phyloP scores from a whole-genome alignment of 306 rosid species.

The Glycyrrhiza uralensis region DNA sequence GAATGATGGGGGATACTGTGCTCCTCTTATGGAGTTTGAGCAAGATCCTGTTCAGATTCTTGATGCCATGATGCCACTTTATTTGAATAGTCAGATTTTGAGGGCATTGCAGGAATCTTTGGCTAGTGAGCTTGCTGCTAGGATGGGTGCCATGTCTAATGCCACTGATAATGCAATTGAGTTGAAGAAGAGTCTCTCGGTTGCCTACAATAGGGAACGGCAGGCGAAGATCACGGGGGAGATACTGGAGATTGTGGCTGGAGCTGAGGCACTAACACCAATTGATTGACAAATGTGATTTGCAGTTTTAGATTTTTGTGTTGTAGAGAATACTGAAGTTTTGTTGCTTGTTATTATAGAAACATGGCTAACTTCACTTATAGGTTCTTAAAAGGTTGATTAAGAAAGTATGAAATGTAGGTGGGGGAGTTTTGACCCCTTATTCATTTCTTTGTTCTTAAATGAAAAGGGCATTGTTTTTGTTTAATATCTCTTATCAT shows the following conservation, averaged over 20 bases:
- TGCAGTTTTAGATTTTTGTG: neutral
- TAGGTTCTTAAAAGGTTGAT: neutral
- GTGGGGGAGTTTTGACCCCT: constrained; percentile 7
- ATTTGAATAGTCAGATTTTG: constrained; percentile 71
- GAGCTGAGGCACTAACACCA: constrained; percentile 59
- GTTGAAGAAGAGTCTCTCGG: constrained; percentile 53
- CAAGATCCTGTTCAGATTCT: constrained; percentile 86
- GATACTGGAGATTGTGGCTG: constrained; percentile 80
- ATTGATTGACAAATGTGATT: constrained; percentile 34
- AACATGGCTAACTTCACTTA: constrained; percentile 3
- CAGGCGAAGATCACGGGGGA: constrained; percentile 79
- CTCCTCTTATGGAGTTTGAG: constrained; percentile 57
- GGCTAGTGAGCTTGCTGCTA: constrained; percentile 84
- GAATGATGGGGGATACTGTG: constrained; percentile 16
- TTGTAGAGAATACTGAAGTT: neutral
- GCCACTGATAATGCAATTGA: constrained; percentile 78
- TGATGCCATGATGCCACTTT: constrained; percentile 87
- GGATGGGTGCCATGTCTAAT: constrained; percentile 79
- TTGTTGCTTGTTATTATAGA: neutral
- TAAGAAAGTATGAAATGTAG: neutral
- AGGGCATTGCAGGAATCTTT: constrained; percentile 73
- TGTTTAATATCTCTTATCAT: neutral
- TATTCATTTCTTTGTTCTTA: constrained; percentile 9
- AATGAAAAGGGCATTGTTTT: neutral
- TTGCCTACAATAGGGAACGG: constrained; percentile 53